Conservation (phyloP, 2,329 filamentous ascomycete species). For the Fusarium xylarioides region DNA sequence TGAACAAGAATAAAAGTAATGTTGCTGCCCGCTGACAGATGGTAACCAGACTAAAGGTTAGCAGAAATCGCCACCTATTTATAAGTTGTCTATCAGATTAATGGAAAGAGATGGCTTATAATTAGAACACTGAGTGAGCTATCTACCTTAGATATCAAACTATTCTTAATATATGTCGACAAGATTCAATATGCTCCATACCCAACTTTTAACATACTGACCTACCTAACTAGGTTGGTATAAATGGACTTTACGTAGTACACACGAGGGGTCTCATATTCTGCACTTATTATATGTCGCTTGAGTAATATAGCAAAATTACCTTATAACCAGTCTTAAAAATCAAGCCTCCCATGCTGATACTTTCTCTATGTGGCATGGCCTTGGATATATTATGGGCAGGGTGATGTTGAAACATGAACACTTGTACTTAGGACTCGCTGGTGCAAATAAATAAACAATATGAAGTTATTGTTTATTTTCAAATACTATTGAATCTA, state of each 20-base stretch:
- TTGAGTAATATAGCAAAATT: neutral
- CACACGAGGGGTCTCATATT: neutral
- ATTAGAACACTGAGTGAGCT: neutral
- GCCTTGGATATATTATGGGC: neutral
- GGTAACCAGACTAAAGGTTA: neutral
- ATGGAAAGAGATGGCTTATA: neutral
- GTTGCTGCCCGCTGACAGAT: neutral
- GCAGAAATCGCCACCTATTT: neutral
- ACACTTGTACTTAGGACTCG: neutral
- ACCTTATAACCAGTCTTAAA: neutral
- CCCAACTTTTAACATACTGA: neutral
- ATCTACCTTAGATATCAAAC: neutral
- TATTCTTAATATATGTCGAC: neutral
- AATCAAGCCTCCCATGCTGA: neutral
- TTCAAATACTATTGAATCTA: neutral
- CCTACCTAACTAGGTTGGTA: neutral
- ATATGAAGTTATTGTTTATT: neutral
- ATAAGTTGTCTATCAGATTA: neutral
- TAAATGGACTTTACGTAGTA: neutral
- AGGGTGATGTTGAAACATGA: neutral
- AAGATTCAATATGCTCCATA: neutral
- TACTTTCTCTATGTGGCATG: neutral
- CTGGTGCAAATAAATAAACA: neutral
- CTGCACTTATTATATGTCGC: neutral
- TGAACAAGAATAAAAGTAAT: neutral